These are phyloP conservation scores for Kuraishia floccosa DNA, from an alignment of 805 yeast species.

Conservation along the genomic window DNA sequence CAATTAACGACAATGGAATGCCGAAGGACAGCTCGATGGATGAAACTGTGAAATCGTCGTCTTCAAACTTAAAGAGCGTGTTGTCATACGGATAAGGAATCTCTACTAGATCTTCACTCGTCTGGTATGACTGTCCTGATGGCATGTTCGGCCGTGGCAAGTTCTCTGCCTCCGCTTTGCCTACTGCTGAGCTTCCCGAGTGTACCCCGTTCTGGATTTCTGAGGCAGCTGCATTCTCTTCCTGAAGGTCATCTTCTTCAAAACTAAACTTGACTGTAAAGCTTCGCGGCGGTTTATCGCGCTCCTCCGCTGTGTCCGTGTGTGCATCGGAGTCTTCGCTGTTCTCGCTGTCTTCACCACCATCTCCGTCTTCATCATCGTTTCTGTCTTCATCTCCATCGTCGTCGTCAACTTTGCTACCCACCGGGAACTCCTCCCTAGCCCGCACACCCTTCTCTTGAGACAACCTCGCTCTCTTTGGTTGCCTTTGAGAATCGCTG, in stretches of 20 bases:
- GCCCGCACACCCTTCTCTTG: not conserved
- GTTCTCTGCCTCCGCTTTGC: not conserved
- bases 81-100: not conserved
- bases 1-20: constrained; percentile 32
- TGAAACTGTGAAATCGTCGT: too few relatives aligned
- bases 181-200: too few relatives aligned
- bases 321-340: constrained; percentile 2
- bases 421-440: not conserved
- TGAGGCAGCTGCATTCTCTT: not conserved
- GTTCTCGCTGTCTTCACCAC: constrained; percentile 6
- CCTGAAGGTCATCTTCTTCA: not conserved
- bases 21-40: constrained; percentile 32
- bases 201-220: too few relatives aligned
- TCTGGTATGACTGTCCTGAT: not conserved
- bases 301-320: not conserved
- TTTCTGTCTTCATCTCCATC: constrained; percentile 3
- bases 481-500: constrained; percentile 5
- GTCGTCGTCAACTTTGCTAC: constrained; percentile 3
- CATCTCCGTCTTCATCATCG: constrained; percentile 7
- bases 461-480: constrained; percentile 8
- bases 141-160: not conserved
- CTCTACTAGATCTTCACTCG: not conserved
- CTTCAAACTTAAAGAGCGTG: too few relatives aligned
- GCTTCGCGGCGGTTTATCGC: constrained; percentile 1
- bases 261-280: not conserved